Evolutionary conservation across 306 rosid genomes (phyloP), one percentile per base, ranked within the genome.

Genomic region (Medicago lupulina): DNA sequence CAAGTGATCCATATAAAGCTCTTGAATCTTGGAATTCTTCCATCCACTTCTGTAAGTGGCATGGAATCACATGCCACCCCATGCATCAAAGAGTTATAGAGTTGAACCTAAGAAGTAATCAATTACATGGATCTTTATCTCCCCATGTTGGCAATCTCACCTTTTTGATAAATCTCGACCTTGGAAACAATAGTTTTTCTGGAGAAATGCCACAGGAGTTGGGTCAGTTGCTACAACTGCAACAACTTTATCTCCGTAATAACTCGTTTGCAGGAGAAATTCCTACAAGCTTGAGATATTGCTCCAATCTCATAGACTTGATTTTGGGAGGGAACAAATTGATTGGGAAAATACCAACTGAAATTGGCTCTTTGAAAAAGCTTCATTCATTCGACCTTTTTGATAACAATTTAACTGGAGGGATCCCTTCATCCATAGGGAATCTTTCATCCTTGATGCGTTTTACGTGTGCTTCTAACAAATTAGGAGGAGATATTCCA

Each of bases 141-240:
- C 69, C 69, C n/a, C 15, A 63, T 34, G 8, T 63, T 36, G 69
- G 69, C 8, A 63, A 63, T 34, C 69, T 63, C 69, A n/a, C 69
- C 4, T 36, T 8, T 63, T 0, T 23, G 49, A 63, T 47, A 38
- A 8, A 8, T 14, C 49, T 63, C 8, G 15, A 63, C 28, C 49
- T 63, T 4, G 28, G 8, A 63, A 39, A 38, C 49, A 63, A 63
- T 28, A 63, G 13, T 8, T 63, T 38, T 49, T 1, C 9, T 2
- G n/a, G 28, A 8, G n/a, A 63, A 25, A 63, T 63, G 16, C 47
- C 69, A 38, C 49, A 63, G 38, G 47, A 63, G 8, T 38, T 63
- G 4, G 49, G 69, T 21, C 23, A 21, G 23, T 21, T 21, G 23
- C 23, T 21, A 21, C 23, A 21, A 21, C 1, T 21, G 23, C 23